phyloP scores from a whole-genome alignment of 2,329 filamentous ascomycete genomes.

The Penicillium sp. region DNA sequence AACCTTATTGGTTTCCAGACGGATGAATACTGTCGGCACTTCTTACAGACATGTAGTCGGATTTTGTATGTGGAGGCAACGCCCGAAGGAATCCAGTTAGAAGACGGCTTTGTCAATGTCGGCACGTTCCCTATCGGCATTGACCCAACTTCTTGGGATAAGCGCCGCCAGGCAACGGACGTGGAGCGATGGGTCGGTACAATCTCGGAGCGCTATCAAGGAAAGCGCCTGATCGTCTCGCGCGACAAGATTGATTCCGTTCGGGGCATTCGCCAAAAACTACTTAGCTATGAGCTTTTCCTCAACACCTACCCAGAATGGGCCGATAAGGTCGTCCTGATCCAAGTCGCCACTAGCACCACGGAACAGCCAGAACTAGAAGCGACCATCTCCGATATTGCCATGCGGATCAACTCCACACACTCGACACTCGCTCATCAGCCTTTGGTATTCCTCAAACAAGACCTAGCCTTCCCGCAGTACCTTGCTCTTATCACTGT shows the following conservation, averaged over 20 bases:
- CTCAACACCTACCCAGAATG: conserved; percentile 90
- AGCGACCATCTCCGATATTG: conserved; percentile 86
- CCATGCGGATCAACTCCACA: conserved; percentile 86
- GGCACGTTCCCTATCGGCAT: conserved; percentile 85
- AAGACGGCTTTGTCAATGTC: conserved; percentile 90
- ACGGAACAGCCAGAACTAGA: conserved; percentile 86
- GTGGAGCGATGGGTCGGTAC: conserved; percentile 76
- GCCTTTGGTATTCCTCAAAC: conserved; percentile 88
- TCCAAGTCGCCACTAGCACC: conserved; percentile 89
- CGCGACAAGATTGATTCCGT: conserved; percentile 93
- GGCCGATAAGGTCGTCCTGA: conserved; percentile 80
- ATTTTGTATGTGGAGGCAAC: conserved; percentile 87
- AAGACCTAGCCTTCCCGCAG: conserved; percentile 88
- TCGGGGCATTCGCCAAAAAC: conserved; percentile 87
- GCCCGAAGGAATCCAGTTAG: conserved; percentile 80
- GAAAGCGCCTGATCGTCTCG: conserved; percentile 86
- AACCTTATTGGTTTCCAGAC: conserved; percentile 94
- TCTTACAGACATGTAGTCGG: conserved; percentile 91
- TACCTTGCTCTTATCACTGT: conserved; percentile 89
- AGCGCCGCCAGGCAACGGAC: conserved; percentile 67
- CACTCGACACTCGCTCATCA: conserved; percentile 90
- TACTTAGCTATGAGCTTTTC: conserved; percentile 88
- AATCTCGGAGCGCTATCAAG: conserved; percentile 78
- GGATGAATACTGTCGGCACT: conserved; percentile 87
- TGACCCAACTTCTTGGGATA: conserved; percentile 71